Base-by-base conservation (phyloP, 148 eudicot genomes). In the Camellia japonica region DNA sequence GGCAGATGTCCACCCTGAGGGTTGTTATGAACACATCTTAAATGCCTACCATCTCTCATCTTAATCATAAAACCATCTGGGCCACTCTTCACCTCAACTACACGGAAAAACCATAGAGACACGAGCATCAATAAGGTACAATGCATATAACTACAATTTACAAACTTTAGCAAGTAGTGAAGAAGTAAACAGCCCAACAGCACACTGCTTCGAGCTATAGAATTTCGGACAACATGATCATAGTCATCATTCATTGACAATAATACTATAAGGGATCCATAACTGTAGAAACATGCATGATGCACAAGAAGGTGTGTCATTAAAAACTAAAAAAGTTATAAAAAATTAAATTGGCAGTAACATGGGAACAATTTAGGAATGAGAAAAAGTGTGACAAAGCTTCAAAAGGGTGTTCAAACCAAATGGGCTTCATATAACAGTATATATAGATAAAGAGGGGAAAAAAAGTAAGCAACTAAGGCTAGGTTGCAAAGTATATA, bases 81-180 rank as follows among this genome's bases (percentile, higher is more conserved):
- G 52, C 98, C 90, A 86, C 94, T 90, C 88, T 88, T 91, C 86
- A 96, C 97, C 86, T 96, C 99, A 86, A 93, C 99, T 96, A 77
- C 62, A 80, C n/a, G 30, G 55, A 72, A 12, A 78, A 78, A 80
- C 8, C 42, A 68, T 74, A 43, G 47, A 80, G 30, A 70, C 46
- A 76, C 46, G 19, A 71, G 38, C 71, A 73, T 59, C 52, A 76
- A 4, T 16, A 51, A 58, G 0, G 23, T n/a, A 42, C 20, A 43
- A 5, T 42, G 30, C 47, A 61, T 18, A 12, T 72, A 55, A 55
- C 3, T 55, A 12, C 14, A 3, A 78, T 43, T 8, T 6, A 55
- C 11, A 55, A 30, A 55, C 12, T 12, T 8, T 47, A 49, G 58
- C 4, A 14, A n/a, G 30, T 5, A 70, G 14, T 0, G 16, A 30